Percentiles rank a stretch among this genome's conserved stretches.
Evolutionary conservation across 1,139 yeast species (phyloP).

Genomic region (Blastobotrys aristatus): DNA sequence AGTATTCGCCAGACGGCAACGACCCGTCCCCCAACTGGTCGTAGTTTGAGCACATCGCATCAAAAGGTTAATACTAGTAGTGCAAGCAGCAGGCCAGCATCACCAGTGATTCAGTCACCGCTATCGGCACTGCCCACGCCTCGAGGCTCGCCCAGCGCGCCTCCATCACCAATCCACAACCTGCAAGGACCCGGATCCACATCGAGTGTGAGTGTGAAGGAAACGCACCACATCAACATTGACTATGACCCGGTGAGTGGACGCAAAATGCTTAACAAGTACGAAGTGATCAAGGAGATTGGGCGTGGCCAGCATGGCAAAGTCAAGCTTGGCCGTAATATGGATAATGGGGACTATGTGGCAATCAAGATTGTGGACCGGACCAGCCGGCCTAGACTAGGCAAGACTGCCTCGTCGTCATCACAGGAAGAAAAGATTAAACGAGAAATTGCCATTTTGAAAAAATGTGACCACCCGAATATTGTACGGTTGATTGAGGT

Average conservation of each 20-base stretch:
- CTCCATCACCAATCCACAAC: constrained; percentile 13
- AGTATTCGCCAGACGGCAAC: not conserved
- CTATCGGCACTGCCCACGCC: constrained; percentile 12
- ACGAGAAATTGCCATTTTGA: constrained; percentile 93
- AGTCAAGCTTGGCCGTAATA: constrained; percentile 82
- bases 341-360: constrained; percentile 64
- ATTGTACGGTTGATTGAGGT: constrained; percentile 86
- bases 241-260: constrained; percentile 88
- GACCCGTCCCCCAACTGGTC: not conserved
- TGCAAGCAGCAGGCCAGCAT: not conserved
- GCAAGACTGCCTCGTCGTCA: constrained; percentile 28
- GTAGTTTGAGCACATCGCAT: not conserved
- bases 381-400: constrained; percentile 56
- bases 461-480: constrained; percentile 86
- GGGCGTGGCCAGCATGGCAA: constrained; percentile 98
- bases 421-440: constrained; percentile 70
- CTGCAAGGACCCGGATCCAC: constrained; percentile 4
- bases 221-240: constrained; percentile 72
- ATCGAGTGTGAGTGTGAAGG: constrained; percentile 52
- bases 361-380: constrained; percentile 93
- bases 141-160: constrained; percentile 10
- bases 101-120: constrained; percentile 8
- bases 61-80: not conserved
- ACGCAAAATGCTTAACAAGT: constrained; percentile 80
- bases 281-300: constrained; percentile 79